Percentiles rank a stretch among this genome's conserved stretches.
phyloP scores from a whole-genome alignment of 164 flowering plant genomes.

The Berberis thunbergii region DNA sequence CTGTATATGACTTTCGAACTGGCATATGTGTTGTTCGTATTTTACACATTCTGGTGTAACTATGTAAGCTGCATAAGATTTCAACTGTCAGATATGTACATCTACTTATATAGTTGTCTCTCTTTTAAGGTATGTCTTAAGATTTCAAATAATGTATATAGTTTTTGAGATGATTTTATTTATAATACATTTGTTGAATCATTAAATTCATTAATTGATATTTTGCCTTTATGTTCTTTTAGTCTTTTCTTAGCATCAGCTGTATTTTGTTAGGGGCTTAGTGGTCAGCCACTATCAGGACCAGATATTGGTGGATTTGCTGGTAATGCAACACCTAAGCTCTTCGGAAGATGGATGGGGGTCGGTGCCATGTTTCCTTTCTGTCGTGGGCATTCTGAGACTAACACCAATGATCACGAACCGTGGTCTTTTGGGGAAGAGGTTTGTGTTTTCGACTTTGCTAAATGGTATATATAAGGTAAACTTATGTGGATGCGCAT shows the following conservation, averaged over 20 bases:
- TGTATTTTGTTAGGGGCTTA: conserved; percentile 49
- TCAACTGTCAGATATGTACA: too few relatives aligned
- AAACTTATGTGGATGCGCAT: too few relatives aligned
- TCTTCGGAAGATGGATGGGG: conserved; percentile 95
- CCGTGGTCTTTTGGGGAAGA: conserved; percentile 98
- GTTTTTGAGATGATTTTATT: too few relatives aligned
- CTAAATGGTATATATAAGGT: neutral
- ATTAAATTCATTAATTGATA: neutral
- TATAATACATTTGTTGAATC: too few relatives aligned
- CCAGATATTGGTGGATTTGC: conserved; percentile 99
- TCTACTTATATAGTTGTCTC: too few relatives aligned
- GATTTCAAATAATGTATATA: too few relatives aligned
- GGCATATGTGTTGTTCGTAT: too few relatives aligned
- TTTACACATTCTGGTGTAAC: too few relatives aligned
- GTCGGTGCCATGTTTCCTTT: conserved; percentile 90
- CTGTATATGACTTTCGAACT: too few relatives aligned
- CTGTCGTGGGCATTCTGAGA: conserved; percentile 85
- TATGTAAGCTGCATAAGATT: too few relatives aligned
- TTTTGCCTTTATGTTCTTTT: neutral
- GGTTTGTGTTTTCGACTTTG: conserved; percentile 29
- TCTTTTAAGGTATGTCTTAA: too few relatives aligned
- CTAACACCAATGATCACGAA: conserved; percentile 62
- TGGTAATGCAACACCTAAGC: conserved; percentile 86
- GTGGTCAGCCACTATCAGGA: conserved; percentile 94
- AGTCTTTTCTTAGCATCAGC: neutral